Evolutionary conservation across 2,329 filamentous ascomycete species (phyloP).

Genomic region (Elsinoe batatas): DNA sequence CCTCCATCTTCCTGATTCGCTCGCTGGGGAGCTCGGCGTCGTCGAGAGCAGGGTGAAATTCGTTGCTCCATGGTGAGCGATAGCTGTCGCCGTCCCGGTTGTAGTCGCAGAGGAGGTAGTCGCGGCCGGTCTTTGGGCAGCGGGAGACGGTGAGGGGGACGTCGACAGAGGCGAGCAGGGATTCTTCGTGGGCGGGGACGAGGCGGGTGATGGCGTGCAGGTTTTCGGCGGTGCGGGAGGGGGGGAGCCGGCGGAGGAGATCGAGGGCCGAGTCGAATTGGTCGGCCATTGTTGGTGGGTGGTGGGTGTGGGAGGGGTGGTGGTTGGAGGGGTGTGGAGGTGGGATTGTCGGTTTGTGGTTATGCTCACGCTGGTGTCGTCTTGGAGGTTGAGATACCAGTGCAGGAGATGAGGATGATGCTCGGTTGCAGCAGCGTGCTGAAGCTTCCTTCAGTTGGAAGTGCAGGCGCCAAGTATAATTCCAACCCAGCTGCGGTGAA

Average conservation of each 20-base stretch:
- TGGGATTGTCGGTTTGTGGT: neutral
- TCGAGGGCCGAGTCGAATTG: constrained; percentile 39
- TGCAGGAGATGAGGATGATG: too few relatives aligned
- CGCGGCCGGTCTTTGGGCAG: constrained; percentile 79
- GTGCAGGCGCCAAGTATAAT: too few relatives aligned
- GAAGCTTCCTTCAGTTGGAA: too few relatives aligned
- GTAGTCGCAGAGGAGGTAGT: constrained; percentile 98
- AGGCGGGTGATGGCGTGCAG: constrained; percentile 81
- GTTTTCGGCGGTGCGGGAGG: constrained; percentile 80
- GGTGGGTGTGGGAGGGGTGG: neutral
- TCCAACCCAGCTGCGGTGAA: too few relatives aligned
- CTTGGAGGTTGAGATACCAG: too few relatives aligned
- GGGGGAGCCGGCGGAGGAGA: constrained; percentile 94
- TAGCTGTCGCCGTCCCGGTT: constrained; percentile 98
- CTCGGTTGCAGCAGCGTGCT: too few relatives aligned
- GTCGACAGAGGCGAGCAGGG: constrained; percentile 94
- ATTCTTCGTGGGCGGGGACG: constrained; percentile 86
- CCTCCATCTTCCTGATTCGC: constrained; percentile 83
- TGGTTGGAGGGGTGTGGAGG: neutral
- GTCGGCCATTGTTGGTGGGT: constrained; percentile 14
- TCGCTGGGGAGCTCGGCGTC: constrained; percentile 78
- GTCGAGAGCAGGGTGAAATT: constrained; percentile 82
- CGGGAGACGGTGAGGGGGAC: constrained; percentile 81
- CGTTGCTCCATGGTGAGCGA: constrained; percentile 97
- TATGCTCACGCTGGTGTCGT: too few relatives aligned